A percentile compares a stretch with the other conserved stretches of the same genome.
These are phyloP conservation scores for Eucalyptus melliodora DNA, from an alignment of 345 rosid genomes.

Conservation along the genomic window DNA sequence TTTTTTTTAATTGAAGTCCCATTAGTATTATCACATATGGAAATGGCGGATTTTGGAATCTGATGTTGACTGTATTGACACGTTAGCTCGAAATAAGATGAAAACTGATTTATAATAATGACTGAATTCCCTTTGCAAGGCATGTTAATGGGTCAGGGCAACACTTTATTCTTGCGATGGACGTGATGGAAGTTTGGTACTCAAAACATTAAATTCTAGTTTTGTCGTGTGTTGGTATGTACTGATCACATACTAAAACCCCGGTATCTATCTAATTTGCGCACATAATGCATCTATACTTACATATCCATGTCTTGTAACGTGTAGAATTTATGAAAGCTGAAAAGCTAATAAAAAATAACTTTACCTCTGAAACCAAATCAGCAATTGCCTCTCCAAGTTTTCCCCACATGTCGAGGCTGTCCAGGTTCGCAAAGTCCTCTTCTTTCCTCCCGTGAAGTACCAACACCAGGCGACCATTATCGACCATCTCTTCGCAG, in stretches of 20 bases:
- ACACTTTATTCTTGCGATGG: neutral
- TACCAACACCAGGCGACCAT: constrained; percentile 1
- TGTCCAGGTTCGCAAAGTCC: neutral
- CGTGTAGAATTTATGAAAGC: neutral
- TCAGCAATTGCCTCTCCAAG: neutral
- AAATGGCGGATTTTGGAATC: neutral
- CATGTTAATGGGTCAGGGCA: neutral
- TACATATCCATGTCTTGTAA: neutral
- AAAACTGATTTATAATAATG: neutral
- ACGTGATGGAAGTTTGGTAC: neutral
- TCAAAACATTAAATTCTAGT: neutral
- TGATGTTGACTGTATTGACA: neutral
- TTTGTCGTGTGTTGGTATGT: neutral
- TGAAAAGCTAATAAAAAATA: neutral
- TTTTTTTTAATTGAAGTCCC: neutral
- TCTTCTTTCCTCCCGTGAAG: neutral
- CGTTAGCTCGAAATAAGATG: neutral
- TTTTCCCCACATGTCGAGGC: neutral
- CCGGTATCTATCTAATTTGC: neutral
- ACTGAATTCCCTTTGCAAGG: neutral
- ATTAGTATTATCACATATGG: neutral
- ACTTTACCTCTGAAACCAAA: constrained; percentile 1
- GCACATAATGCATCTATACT: neutral
- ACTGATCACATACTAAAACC: neutral
- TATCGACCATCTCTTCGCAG: neutral